phyloP scores from a whole-genome alignment of 169 alveolate genomes.

The Plasmodium inui region DNA sequence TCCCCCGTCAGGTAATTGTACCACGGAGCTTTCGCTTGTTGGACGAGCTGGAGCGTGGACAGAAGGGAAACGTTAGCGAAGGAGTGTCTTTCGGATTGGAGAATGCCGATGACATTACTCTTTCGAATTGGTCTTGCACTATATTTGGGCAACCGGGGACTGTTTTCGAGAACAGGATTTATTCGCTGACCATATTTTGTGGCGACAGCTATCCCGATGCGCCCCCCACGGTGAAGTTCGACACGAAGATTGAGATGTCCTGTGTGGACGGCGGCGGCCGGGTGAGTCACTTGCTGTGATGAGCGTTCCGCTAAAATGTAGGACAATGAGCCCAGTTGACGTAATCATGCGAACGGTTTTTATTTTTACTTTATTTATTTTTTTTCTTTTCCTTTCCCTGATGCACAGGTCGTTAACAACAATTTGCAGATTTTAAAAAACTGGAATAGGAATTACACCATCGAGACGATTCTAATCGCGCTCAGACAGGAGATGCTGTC shows the following conservation, averaged over 20 bases:
- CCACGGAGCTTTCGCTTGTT: conserved; percentile 98
- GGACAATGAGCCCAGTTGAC: neutral
- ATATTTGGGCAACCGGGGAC: conserved; percentile 96
- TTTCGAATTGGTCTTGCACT: conserved; percentile 95
- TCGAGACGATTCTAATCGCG: conserved; percentile 93
- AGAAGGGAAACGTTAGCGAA: conserved; percentile 96
- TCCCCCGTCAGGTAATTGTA: conserved; percentile 85
- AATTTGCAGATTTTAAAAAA: conserved; percentile 89
- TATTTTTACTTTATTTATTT: too few species aligned
- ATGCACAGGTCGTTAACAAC: conserved; percentile 81
- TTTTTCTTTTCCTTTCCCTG: neutral
- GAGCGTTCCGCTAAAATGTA: neutral
- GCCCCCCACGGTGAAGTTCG: conserved; percentile 96
- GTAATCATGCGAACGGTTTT: neutral
- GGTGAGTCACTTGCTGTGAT: conserved; percentile 77
- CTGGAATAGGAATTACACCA: conserved; percentile 93
- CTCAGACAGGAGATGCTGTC: conserved; percentile 94
- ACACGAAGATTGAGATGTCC: conserved; percentile 92
- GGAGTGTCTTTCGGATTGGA: conserved; percentile 97
- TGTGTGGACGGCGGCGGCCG: conserved; percentile 93
- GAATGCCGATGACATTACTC: conserved; percentile 94
- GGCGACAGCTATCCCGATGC: conserved; percentile 96
- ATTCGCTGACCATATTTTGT: conserved; percentile 93
- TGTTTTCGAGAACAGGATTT: conserved; percentile 95
- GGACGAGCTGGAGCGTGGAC: conserved; percentile 98